Conservation (phyloP, 352 stramenopile species). For the Globisporangium abappressorium region DNA sequence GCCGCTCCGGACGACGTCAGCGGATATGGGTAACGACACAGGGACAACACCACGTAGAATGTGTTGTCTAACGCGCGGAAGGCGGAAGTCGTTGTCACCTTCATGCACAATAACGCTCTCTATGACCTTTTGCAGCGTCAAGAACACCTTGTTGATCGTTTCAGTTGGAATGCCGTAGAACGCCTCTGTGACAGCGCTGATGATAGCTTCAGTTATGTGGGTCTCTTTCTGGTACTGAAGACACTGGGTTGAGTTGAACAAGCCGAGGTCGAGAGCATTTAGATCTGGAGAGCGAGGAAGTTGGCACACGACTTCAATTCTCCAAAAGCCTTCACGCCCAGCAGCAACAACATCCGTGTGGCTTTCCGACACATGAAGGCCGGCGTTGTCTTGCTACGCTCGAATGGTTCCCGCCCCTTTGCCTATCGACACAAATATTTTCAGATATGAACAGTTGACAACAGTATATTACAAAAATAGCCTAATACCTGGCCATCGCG, state of each 20-base stretch:
- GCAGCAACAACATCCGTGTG: neutral
- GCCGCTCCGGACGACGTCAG: no score
- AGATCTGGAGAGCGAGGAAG: neutral
- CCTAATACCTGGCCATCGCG: neutral
- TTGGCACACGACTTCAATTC: neutral
- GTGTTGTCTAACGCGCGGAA: no score
- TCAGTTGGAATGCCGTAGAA: neutral
- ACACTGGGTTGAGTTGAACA: slow-evolving; percentile 4
- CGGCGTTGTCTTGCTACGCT: slow-evolving; percentile 10
- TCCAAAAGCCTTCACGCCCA: neutral
- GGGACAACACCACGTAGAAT: no score
- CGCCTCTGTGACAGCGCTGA: neutral
- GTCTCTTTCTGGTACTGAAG: neutral
- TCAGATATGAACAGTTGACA: neutral
- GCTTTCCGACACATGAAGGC: neutral
- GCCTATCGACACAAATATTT: neutral
- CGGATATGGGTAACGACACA: no score
- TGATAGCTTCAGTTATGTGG: neutral
- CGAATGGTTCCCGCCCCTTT: neutral
- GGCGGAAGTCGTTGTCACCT: neutral
- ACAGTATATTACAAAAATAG: neutral
- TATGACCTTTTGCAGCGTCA: neutral
- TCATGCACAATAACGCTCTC: neutral
- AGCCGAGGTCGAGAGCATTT: slow-evolving; percentile 5
- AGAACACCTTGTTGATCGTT: neutral